Percentiles rank a stretch among this genome's conserved stretches.
These are phyloP conservation scores for Rhizomucor pusillus DNA, from an alignment of 371 early-diverging fungal species.

Conservation along the genomic window DNA sequence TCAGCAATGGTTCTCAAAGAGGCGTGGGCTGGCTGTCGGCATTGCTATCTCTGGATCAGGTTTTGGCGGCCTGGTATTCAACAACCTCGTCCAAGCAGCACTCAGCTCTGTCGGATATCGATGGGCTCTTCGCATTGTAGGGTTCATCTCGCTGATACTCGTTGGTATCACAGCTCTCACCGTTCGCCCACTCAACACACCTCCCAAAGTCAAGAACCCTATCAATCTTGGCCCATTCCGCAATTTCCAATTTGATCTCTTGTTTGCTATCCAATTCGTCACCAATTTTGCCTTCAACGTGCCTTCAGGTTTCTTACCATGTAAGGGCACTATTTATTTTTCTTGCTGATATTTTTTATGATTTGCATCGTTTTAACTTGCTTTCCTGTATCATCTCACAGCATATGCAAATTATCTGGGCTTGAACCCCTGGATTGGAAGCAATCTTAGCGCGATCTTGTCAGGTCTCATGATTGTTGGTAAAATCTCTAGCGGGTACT, in stretches of 20 bases:
- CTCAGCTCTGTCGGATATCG: constrained; percentile 41
- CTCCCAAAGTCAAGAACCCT: constrained; percentile 5
- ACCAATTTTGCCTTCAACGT: constrained; percentile 44
- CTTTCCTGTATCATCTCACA: constrained; percentile 13
- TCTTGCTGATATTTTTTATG: constrained; percentile 9
- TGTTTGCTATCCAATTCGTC: constrained; percentile 33
- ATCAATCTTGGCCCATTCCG: constrained; percentile 29
- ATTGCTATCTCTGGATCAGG: constrained; percentile 46
- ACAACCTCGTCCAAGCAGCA: constrained; percentile 46
- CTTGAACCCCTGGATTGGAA: constrained; percentile 29
- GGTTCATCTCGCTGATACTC: constrained; percentile 51
- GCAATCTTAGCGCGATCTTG: constrained; percentile 45
- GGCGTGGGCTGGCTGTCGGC: constrained; percentile 68
- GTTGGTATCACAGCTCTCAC: constrained; percentile 39
- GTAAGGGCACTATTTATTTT: constrained; percentile 8
- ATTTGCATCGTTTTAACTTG: constrained; percentile 17
- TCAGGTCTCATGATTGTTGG: constrained; percentile 54
- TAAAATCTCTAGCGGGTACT: constrained; percentile 47
- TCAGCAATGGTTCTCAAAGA: constrained; percentile 65
- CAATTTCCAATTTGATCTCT: constrained; percentile 27
- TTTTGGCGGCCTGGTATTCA: constrained; percentile 57
- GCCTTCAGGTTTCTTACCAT: constrained; percentile 21
- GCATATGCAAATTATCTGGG: constrained; percentile 36
- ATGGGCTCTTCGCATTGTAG: constrained; percentile 67
- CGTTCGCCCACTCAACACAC: constrained; percentile 48